Conservation (phyloP, 1,284 basidiomycete genomes). For the Peniophora sp. region DNA sequence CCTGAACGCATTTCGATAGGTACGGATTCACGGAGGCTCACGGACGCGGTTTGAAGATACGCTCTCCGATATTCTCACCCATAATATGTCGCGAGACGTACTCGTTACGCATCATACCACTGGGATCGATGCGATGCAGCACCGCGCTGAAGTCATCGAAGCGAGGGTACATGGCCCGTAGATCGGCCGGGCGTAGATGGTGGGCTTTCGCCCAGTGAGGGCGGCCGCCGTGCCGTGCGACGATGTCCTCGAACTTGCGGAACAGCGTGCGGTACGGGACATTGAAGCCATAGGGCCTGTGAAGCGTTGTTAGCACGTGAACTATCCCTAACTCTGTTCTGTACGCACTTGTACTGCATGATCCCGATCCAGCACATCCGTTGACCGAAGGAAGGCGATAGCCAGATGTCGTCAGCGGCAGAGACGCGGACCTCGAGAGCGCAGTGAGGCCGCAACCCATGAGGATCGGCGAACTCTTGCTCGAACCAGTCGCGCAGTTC, state of each 20-base stretch:
- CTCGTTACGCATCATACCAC: slow-evolving; percentile 74
- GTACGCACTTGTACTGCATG: slow-evolving; percentile 82
- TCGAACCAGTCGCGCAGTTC: slow-evolving; percentile 76
- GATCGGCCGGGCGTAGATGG: slow-evolving; percentile 55
- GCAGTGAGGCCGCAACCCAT: slow-evolving; percentile 84
- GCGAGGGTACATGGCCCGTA: slow-evolving; percentile 72
- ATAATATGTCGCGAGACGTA: slow-evolving; percentile 73
- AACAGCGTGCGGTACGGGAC: slow-evolving; percentile 87
- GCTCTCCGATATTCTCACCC: slow-evolving; percentile 36
- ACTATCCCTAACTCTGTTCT: slow-evolving; percentile 5
- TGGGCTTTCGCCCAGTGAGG: slow-evolving; percentile 99
- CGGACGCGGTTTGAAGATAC: slow-evolving; percentile 44
- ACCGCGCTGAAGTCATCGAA: slow-evolving; percentile 78
- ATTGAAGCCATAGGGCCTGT: slow-evolving; percentile 82
- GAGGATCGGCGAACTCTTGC: slow-evolving; percentile 54
- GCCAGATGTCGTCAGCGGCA: slow-evolving; percentile 86
- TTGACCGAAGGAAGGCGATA: slow-evolving; percentile 80
- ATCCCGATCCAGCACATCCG: slow-evolving; percentile 94
- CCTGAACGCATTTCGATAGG: too few relatives aligned
- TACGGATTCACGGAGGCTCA: slow-evolving; percentile 3
- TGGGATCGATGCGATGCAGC: slow-evolving; percentile 70
- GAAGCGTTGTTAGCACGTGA: background rate
- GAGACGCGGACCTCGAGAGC: slow-evolving; percentile 92
- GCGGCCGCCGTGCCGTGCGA: slow-evolving; percentile 69
- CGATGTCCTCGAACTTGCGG: slow-evolving; percentile 70